Percentiles rank a stretch among this genome's conserved stretches.
Evolutionary conservation across 495 filamentous ascomycete species (phyloP).

Genomic region (Podospora fimiseda): DNA sequence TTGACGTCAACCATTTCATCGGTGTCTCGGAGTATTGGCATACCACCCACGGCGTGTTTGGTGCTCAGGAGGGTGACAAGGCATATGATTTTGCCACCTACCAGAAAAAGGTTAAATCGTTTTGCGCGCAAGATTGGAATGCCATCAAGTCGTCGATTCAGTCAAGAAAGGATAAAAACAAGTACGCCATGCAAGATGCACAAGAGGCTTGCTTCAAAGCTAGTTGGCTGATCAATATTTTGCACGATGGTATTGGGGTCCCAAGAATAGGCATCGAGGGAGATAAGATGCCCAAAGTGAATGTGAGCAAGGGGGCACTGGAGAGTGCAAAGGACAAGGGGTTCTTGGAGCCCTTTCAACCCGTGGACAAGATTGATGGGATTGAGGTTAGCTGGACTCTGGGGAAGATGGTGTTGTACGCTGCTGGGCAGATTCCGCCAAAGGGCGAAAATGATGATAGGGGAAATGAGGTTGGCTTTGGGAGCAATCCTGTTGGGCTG

Average conservation of each 20-base stretch:
- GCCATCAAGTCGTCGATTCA: conserved; percentile 59
- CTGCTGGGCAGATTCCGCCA: conserved; percentile 76
- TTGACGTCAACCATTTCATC: conserved; percentile 95
- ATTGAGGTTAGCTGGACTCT: conserved; percentile 98
- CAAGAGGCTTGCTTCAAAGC: conserved; percentile 95
- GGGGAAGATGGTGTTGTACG: conserved; percentile 96
- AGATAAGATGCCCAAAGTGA: conserved; percentile 38
- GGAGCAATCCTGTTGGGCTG: conserved; percentile 52
- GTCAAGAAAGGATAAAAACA: conserved; percentile 39
- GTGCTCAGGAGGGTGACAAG: conserved; percentile 64
- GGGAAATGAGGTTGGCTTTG: conserved; percentile 91
- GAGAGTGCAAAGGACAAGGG: conserved; percentile 69
- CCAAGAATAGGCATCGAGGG: conserved; percentile 84
- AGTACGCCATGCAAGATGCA: conserved; percentile 56
- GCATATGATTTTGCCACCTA: conserved; percentile 90
- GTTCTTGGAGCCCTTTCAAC: conserved; percentile 82
- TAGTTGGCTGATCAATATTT: conserved; percentile 91
- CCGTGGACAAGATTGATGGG: conserved; percentile 85
- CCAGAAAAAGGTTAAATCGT: conserved; percentile 74
- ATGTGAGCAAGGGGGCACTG: conserved; percentile 68
- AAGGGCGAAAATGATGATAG: conserved; percentile 46
- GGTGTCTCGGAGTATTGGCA: conserved; percentile 99
- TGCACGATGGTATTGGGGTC: conserved; percentile 93
- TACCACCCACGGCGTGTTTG: conserved; percentile 92
- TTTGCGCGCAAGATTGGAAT: conserved; percentile 79